Percentiles rank a stretch among this genome's conserved stretches.
phyloP scores from a whole-genome alignment of 495 filamentous ascomycete species.

The Neurospora hispaniola region DNA sequence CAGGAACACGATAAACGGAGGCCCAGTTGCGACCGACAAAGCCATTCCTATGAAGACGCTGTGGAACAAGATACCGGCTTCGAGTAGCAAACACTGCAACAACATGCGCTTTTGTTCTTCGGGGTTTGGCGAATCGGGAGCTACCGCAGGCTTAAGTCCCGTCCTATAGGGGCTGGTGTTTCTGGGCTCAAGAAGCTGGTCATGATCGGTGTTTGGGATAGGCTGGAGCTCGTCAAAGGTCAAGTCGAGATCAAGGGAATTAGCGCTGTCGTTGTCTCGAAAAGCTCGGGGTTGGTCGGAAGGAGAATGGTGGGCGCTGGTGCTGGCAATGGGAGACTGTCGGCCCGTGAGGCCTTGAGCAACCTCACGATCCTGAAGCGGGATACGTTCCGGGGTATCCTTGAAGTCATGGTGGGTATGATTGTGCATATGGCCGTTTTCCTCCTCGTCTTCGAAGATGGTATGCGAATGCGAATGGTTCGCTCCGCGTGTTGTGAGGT shows the following conservation, averaged over 20 bases:
- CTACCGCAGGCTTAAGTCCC: constrained; percentile 9
- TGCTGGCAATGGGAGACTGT: background rate
- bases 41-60: constrained; percentile 87
- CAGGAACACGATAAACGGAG: constrained; percentile 68
- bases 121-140: constrained; percentile 14
- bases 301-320: background rate
- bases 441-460: constrained; percentile 28
- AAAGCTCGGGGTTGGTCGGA: constrained; percentile 2
- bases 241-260: constrained; percentile 36
- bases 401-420: background rate
- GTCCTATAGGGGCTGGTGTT: constrained; percentile 9
- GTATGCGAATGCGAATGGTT: constrained; percentile 41
- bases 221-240: constrained; percentile 43
- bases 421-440: constrained; percentile 19
- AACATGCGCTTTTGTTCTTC: constrained; percentile 51
- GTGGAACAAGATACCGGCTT: constrained; percentile 81
- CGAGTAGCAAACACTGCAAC: constrained; percentile 68
- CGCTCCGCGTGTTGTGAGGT: constrained; percentile 49
- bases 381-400: background rate
- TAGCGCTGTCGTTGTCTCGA: constrained; percentile 21
- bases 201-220: constrained; percentile 12
- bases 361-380: background rate
- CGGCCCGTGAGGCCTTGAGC: background rate
- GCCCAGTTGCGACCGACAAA: constrained; percentile 68
- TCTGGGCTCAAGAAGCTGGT: constrained; percentile 12